phyloP scores from a whole-genome alignment of 2,329 filamentous ascomycete species.

The Hypoxylon sp. region DNA sequence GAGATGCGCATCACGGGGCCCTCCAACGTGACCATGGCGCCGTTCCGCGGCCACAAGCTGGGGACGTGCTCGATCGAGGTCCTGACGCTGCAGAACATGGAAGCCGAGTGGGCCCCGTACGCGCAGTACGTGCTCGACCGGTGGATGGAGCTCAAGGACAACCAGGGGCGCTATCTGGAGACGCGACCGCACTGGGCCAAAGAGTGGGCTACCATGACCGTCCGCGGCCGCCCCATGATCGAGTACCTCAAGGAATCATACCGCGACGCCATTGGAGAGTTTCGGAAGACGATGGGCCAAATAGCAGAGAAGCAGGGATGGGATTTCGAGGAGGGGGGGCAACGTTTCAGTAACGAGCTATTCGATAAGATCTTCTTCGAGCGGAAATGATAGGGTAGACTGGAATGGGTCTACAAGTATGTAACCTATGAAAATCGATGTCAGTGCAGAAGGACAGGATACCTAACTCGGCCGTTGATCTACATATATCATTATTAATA shows the following conservation, averaged over 20 bases:
- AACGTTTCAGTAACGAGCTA: constrained; percentile 27
- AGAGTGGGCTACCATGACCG: constrained; percentile 52
- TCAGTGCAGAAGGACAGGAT: too few species aligned
- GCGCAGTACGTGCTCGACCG: constrained; percentile 57
- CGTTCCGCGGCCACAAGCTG: constrained; percentile 56
- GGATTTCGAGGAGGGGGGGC: constrained; percentile 18
- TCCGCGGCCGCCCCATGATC: constrained; percentile 21
- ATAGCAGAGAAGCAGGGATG: constrained; percentile 21
- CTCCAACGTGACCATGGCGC: constrained; percentile 59
- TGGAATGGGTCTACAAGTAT: background rate
- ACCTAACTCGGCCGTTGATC: too few species aligned
- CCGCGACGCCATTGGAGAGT: constrained; percentile 19
- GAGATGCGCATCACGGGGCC: constrained; percentile 60
- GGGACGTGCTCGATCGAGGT: constrained; percentile 60
- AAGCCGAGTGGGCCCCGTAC: constrained; percentile 56
- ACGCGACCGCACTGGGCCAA: constrained; percentile 62
- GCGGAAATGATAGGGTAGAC: background rate
- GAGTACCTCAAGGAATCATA: constrained; percentile 29
- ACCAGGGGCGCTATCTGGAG: constrained; percentile 51
- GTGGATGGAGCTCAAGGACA: constrained; percentile 56
- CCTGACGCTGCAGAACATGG: constrained; percentile 56
- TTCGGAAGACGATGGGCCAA: constrained; percentile 15
- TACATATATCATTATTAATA: too few species aligned
- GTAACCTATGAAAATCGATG: too few species aligned
- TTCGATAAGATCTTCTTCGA: constrained; percentile 28